Base-by-base conservation (phyloP, 805 yeast genomes). In the Wickerhamiella parazyma region DNA sequence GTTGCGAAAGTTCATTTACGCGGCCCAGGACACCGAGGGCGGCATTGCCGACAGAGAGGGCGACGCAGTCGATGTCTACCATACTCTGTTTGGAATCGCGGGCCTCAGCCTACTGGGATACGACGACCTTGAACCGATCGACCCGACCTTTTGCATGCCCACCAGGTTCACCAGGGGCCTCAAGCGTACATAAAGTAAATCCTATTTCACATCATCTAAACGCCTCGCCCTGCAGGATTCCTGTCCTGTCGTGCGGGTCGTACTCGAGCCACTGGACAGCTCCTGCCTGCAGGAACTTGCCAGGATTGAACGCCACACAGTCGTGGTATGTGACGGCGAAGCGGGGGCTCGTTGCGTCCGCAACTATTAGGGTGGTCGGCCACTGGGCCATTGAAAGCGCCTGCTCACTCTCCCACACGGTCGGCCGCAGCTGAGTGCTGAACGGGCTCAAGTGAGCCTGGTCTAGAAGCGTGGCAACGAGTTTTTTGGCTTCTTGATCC, bases 11-110 rank as follows among this genome's bases (percentile, higher is more conserved):
- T 91, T 86, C 24, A 86, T 91, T 4, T 61, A 89, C 33, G 55
- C 59, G 2, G 77, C 91, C 38, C 98, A 91, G 59, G 95, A 89
- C 59, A 58, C 58, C 1, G 75, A 71, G 7, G 99, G 99, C 25
- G 99, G 99, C 0, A 79, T 91, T 33, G 78, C 94, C 47, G 99
- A 91, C 60, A 66, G 98, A 19, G 82, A 85, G 8, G 95, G 78
- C 36, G 86, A 93, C 57, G 85, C 80, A 59, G 87, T 78, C 1
- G 99, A 91, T 58, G 91, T 91, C 0, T 91, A 76, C 57, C 99
- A 91, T 58, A 91, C 98, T 0, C 68, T 79, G 14, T 91, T 91
- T 62, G 95, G 95, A 0, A 64, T 89, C 17, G 80, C 95, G 0
- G 99, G 95, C 0, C 65, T 91, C 46, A 78, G 93, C 55, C 61